Conservation (phyloP, 257 asterid genomes). For the Anisodus acutangulus region DNA sequence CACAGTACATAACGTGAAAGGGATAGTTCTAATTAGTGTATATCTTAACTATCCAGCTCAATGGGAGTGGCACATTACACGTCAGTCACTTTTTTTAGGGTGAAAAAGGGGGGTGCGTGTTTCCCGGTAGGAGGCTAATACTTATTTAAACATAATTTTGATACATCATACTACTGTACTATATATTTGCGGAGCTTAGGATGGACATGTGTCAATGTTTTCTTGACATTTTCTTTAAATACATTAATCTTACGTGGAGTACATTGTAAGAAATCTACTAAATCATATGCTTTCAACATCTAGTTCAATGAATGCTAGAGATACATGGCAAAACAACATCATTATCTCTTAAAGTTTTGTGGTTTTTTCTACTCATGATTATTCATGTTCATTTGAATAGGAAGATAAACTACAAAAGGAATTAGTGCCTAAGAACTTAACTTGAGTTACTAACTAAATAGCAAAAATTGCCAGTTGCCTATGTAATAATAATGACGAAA, state of each 20-base stretch:
- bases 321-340: neutral
- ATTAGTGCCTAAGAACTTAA: too few species aligned
- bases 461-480: too few species aligned
- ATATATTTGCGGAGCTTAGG: conserved; percentile 5
- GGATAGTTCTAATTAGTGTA: neutral
- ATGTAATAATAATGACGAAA: too few species aligned
- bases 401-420: neutral
- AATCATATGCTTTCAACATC: neutral
- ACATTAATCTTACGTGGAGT: neutral
- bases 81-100: neutral
- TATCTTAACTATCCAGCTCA: conserved; percentile 49
- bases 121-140: conserved; percentile 39
- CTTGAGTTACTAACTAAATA: too few species aligned
- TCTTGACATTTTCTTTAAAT: neutral
- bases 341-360: neutral
- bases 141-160: conserved; percentile 6
- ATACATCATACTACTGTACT: neutral
- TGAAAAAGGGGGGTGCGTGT: conserved; percentile 36
- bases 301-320: neutral
- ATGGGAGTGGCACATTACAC: conserved; percentile 32
- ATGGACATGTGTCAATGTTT: conserved; percentile 31
- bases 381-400: conserved; percentile 6
- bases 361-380: neutral
- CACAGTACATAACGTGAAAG: conserved; percentile 24
- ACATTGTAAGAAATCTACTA: neutral